phyloP scores from a whole-genome alignment of 2,329 filamentous ascomycete genomes.

The Didymella sp. region DNA sequence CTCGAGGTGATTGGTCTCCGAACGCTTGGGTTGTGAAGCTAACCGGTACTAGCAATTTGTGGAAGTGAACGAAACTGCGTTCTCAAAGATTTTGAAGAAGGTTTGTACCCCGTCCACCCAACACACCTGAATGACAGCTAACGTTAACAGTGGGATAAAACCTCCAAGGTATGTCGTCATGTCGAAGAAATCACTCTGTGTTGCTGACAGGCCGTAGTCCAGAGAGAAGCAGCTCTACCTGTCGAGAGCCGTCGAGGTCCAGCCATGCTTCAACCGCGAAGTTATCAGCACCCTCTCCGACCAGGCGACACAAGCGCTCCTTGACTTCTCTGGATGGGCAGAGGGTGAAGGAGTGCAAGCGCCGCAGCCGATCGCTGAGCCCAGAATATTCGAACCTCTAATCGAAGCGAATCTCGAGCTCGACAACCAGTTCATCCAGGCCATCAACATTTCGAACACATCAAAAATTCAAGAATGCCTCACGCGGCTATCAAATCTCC shows the following conservation, averaged over 20 bases:
- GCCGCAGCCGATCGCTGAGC: constrained; percentile 44
- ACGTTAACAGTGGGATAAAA: constrained; percentile 86
- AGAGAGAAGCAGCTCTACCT: constrained; percentile 98
- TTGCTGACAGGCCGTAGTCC: constrained; percentile 63
- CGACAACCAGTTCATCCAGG: constrained; percentile 86
- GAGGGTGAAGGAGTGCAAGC: constrained; percentile 92
- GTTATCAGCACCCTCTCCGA: constrained; percentile 97
- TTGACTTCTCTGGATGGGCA: constrained; percentile 95
- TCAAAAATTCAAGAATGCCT: constrained; percentile 81
- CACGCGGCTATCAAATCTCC: constrained; percentile 68
- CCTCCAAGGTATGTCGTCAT: constrained; percentile 73
- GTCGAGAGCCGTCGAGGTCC: constrained; percentile 93
- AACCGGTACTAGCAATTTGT: constrained; percentile 78
- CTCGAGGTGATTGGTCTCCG: constrained; percentile 65
- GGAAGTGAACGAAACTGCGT: constrained; percentile 95
- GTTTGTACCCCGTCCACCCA: constrained; percentile 48
- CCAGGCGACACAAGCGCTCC: constrained; percentile 92
- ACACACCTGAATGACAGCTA: constrained; percentile 35
- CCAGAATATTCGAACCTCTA: constrained; percentile 42
- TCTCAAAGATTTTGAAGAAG: constrained; percentile 99
- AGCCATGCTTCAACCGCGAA: constrained; percentile 96
- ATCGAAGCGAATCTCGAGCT: constrained; percentile 82
- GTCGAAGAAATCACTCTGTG: constrained; percentile 21
- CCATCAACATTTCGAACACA: constrained; percentile 81
- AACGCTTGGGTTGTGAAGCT: constrained; percentile 26